Percentiles rank a stretch among this genome's conserved stretches.
Conservation (phyloP, 108 stramenopile species). For the Cyclotella cryptica region DNA sequence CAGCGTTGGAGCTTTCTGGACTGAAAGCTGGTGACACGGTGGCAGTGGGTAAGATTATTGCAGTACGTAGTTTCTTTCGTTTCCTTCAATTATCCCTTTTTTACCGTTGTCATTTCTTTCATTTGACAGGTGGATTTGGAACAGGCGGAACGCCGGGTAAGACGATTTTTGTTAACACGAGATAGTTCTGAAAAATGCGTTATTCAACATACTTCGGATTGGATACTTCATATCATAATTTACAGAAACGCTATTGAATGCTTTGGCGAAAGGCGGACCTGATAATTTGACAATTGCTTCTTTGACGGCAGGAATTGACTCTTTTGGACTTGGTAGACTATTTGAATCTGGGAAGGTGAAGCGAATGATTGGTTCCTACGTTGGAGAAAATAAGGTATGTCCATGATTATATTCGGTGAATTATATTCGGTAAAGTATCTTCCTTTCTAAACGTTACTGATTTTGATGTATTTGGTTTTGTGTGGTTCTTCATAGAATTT, state of each 20-base stretch:
- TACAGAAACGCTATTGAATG: constrained; percentile 74
- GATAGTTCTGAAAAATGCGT: not conserved
- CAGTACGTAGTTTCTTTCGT: not conserved
- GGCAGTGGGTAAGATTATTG: constrained; percentile 35
- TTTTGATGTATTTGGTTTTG: not conserved
- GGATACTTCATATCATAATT: no score
- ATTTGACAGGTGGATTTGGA: constrained; percentile 70
- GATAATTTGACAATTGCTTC: constrained; percentile 81
- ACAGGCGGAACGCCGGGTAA: constrained; percentile 67
- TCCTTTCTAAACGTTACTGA: not conserved
- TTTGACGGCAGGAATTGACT: constrained; percentile 88
- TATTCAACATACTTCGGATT: not conserved
- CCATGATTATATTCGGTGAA: not conserved
- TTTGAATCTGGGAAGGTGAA: constrained; percentile 86
- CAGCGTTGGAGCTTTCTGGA: constrained; percentile 50
- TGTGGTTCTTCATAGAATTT: constrained; percentile 53
- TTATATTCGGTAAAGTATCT: not conserved
- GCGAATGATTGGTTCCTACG: constrained; percentile 87
- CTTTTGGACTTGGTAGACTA: constrained; percentile 78
- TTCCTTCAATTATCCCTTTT: not conserved
- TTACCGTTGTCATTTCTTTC: not conserved
- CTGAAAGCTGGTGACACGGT: constrained; percentile 51
- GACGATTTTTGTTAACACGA: not conserved
- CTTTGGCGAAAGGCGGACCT: constrained; percentile 50
- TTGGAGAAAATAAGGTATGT: constrained; percentile 88